phyloP scores from a whole-genome alignment of 2,329 filamentous ascomycete genomes.

The Neonectria sp. region DNA sequence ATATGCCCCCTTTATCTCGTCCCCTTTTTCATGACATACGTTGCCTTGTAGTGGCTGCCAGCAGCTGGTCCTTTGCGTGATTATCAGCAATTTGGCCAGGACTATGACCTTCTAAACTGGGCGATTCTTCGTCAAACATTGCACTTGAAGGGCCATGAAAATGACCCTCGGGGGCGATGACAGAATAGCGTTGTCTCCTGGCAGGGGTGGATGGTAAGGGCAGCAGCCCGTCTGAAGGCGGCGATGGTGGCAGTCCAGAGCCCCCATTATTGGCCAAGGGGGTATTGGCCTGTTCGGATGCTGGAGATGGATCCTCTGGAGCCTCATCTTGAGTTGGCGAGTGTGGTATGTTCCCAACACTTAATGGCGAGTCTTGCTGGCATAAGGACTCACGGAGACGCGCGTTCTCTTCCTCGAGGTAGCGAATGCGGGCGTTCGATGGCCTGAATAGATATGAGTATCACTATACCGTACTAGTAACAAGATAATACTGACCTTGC shows the following conservation, averaged over 20 bases:
- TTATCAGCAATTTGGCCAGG: neutral
- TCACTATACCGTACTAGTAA: neutral
- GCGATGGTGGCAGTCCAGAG: neutral
- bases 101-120: neutral
- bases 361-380: constrained; percentile 9
- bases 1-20: neutral
- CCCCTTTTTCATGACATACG: constrained; percentile 18
- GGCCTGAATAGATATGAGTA: constrained; percentile 4
- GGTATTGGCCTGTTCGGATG: neutral
- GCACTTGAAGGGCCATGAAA: constrained; percentile 46
- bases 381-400: constrained; percentile 49
- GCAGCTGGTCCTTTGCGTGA: constrained; percentile 27
- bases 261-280: neutral
- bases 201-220: neutral
- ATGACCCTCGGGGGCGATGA: constrained; percentile 29
- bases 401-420: constrained; percentile 56
- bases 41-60: constrained; percentile 37
- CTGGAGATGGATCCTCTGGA: neutral
- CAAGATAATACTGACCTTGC: constrained; percentile 23
- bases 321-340: neutral
- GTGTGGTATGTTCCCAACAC: neutral
- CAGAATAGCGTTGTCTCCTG: neutral
- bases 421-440: constrained; percentile 49
- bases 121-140: constrained; percentile 22
- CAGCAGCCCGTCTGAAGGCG: neutral